These are phyloP conservation scores for Bisporella sp. DNA, from an alignment of 2,329 filamentous ascomycete genomes.

Conservation along the genomic window DNA sequence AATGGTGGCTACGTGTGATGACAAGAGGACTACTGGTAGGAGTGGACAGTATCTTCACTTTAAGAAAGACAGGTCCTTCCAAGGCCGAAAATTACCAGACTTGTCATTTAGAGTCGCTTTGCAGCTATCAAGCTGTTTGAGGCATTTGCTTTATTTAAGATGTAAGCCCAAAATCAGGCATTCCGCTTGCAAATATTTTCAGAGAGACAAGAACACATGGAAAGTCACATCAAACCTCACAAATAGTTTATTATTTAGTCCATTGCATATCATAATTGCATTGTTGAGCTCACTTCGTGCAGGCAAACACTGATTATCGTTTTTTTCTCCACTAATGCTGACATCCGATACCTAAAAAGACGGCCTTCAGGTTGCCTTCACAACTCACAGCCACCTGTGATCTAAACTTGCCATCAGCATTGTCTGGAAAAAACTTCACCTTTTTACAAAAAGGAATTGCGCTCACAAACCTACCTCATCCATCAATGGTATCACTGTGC, in stretches of 20 bases:
- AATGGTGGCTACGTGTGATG: conserved; percentile 1
- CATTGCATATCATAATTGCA: too few relatives aligned
- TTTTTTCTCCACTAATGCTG: too few relatives aligned
- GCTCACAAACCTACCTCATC: neutral
- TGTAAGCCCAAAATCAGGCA: neutral
- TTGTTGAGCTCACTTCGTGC: too few relatives aligned
- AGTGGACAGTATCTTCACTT: conserved; percentile 12
- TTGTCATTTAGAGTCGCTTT: conserved; percentile 18
- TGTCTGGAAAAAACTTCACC: neutral
- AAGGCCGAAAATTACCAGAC: conserved; percentile 2
- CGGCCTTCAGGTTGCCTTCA: too few relatives aligned
- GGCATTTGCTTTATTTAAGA: neutral
- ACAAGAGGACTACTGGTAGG: conserved; percentile 8
- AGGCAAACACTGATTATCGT: too few relatives aligned
- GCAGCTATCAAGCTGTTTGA: conserved; percentile 9
- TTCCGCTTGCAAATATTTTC: neutral
- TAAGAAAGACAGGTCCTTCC: conserved; percentile 11
- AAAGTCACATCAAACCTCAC: neutral
- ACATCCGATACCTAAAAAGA: too few relatives aligned
- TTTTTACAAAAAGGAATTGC: neutral
- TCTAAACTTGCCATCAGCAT: neutral
- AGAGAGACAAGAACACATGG: neutral
- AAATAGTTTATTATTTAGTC: neutral
- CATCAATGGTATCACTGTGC: neutral
- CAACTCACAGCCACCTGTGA: neutral